Evolutionary conservation across 75 land plant species (phyloP).

Genomic region (Pinus taeda): DNA sequence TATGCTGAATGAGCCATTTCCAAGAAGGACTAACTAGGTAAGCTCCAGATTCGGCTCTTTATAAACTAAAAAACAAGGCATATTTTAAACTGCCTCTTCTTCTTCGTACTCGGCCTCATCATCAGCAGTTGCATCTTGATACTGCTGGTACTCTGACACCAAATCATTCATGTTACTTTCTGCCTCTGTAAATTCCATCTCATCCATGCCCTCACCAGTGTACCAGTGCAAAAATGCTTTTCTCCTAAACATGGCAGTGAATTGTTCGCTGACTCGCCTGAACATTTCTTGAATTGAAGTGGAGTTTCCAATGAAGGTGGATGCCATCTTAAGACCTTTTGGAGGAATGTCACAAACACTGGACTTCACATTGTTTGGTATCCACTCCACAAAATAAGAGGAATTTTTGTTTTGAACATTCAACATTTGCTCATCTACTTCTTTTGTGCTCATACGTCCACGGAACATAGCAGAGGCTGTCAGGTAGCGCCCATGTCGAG

Average conservation of each 20-base stretch:
- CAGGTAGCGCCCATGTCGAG: conserved; percentile 58
- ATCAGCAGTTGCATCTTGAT: conserved; percentile 58
- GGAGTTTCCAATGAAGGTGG: conserved; percentile 57
- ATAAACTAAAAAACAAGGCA: too few relatives aligned
- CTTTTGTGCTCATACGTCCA: conserved; percentile 63
- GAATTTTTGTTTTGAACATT: conserved; percentile 77
- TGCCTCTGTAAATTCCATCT: conserved; percentile 75
- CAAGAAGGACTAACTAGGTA: background rate
- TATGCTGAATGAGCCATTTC: background rate
- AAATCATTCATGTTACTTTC: conserved; percentile 77
- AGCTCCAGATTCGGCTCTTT: background rate
- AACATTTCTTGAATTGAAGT: conserved; percentile 78
- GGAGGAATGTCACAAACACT: conserved; percentile 68
- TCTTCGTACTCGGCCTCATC: conserved; percentile 50
- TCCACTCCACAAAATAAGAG: conserved; percentile 77
- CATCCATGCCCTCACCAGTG: conserved; percentile 59
- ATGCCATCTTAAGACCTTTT: conserved; percentile 60
- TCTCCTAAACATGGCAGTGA: conserved; percentile 51
- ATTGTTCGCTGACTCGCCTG: conserved; percentile 74
- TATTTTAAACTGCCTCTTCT: conserved; percentile 39
- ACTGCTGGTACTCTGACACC: conserved; percentile 63
- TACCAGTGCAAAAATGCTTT: conserved; percentile 63
- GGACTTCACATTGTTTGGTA: conserved; percentile 64
- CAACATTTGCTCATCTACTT: conserved; percentile 68
- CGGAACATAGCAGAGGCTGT: conserved; percentile 66